Evolutionary conservation across 192 early-diverging fungal species (phyloP), one percentile per base, ranked within the genome.

Genomic region (Haplosporangium gracile): DNA sequence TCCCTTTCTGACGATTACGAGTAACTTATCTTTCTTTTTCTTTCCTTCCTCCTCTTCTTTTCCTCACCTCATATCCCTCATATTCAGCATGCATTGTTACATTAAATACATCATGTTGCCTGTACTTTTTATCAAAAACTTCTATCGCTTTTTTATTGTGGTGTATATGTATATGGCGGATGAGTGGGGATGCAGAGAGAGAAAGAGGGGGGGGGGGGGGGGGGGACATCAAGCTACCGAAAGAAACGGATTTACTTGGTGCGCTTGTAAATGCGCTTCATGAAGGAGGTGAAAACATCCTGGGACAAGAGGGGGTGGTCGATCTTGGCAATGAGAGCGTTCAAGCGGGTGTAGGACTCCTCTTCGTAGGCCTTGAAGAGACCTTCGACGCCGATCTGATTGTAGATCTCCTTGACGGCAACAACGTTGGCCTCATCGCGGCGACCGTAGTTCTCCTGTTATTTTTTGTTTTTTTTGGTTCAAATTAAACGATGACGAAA

Each of bases 261-360:
- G 78, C 96, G 92, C 93, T 97, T 99, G 94, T 98, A 98, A 78
- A 99, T 96, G 89, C 97, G 95, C 91, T 97, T 94, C 92, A 99
- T 96, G 91, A 98, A 99, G 10, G 90, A 92, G 45, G 91, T 93
- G 88, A 99, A 99, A 78, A 99, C 94, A 68, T 95, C 90, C 86
- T 92, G 92, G 73, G 95, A 96, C 39, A 99, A 83, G 42, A 93
- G 86, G n/a, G 90, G 84, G 79, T 97, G 94, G 75, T 99, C 97
- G 24, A 97, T 88, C 79, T 96, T 88, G 76, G 89, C 90, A 87
- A 99, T 98, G 87, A 97, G 91, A 65, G 82, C 90, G 80, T 90
- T 90, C 55, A 99, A 80, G 26, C 93, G 90, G 8, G 77, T 85
- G 91, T 95, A 96, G 57, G 95, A 94, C 70, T 94, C 93, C 69